Conservation (phyloP, 768 basidiomycete genomes). For the Nidula microcarpa region DNA sequence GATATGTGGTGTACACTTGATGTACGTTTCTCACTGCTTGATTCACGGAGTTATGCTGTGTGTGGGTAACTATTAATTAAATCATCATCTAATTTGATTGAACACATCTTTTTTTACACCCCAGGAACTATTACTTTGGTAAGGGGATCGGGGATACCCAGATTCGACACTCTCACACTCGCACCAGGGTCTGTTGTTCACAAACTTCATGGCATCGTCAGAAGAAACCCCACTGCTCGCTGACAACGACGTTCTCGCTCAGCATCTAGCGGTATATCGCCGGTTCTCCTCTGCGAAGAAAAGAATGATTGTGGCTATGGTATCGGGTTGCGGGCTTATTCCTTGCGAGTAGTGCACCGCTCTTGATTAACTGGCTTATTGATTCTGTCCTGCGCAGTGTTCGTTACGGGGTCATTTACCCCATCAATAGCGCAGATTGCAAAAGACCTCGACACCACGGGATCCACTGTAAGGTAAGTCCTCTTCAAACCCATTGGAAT, state of each 20-base stretch:
- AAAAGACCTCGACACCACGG: constrained; percentile 47
- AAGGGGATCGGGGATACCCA: too few species aligned
- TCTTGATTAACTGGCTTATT: constrained; percentile 50
- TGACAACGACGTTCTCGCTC: not conserved
- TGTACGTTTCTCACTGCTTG: too few species aligned
- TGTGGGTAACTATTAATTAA: too few species aligned
- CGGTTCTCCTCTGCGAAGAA: constrained; percentile 44
- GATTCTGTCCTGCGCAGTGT: constrained; percentile 47
- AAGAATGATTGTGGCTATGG: constrained; percentile 41
- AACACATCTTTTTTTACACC: too few species aligned
- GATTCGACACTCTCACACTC: too few species aligned
- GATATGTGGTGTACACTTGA: too few species aligned
- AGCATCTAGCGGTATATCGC: constrained; percentile 30
- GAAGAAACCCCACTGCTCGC: not conserved
- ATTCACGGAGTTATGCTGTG: too few species aligned
- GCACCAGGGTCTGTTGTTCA: too few species aligned
- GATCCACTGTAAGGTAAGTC: constrained; percentile 46
- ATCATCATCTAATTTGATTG: too few species aligned
- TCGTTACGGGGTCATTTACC: constrained; percentile 58
- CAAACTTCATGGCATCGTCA: too few species aligned
- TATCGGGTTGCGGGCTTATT: constrained; percentile 49
- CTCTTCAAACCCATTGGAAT: too few species aligned
- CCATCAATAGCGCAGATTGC: constrained; percentile 67
- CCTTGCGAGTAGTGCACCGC: constrained; percentile 35
- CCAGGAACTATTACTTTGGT: too few species aligned